Evolutionary conservation across 2,329 filamentous ascomycete genomes (phyloP), one percentile per base, ranked within the genome.

Genomic region (Sclerotinia subarctica): DNA sequence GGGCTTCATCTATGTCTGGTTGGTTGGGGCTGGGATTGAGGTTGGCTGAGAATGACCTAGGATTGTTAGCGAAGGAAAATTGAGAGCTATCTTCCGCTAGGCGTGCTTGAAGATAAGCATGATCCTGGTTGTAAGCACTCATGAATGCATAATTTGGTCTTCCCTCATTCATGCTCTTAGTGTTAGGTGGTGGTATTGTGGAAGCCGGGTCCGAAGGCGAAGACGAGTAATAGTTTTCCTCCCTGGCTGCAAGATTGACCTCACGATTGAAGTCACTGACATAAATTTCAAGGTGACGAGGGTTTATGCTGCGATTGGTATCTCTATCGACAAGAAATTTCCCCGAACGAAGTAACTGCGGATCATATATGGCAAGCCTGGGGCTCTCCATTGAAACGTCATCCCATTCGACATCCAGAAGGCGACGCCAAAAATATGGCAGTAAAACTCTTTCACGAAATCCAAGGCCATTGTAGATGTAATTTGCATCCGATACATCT

Each of bases 81-180:
- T 26, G n/a, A n/a, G 11, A 32, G 29, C 5, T 15, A 15, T 46
- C 29, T 35, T 51, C 49, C 8, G 44, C 44, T 32, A 63, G 35
- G 19, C 38, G 57, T 52, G 65, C 46, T 26, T 67, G 56, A 21
- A 52, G 49, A 47, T 67, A 67, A 32, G 49, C 47, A 54, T 67
- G 65, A 21, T 67, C 38, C 29, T 35, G 47, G n/a, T 67, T 67
- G 2, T 67, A 67, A 42, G 65, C 57, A 24, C 65, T 62, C 49
- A 62, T 67, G 17, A 67, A 67, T 35, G 57, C 65, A 63, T 67
- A 63, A 46, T 63, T 67, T 19, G 64, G 53, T 51, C 11, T 66
- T 6, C 59, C 64, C 11, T 32, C 44, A 38, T 65, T 7, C 32
- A 38, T 24, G 21, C 8, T 47, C 13, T 59, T 49, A 15, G 17